These are phyloP conservation scores for Trichophyton rubrum DNA, from an alignment of 2,329 filamentous ascomycete genomes.

Conservation along the genomic window DNA sequence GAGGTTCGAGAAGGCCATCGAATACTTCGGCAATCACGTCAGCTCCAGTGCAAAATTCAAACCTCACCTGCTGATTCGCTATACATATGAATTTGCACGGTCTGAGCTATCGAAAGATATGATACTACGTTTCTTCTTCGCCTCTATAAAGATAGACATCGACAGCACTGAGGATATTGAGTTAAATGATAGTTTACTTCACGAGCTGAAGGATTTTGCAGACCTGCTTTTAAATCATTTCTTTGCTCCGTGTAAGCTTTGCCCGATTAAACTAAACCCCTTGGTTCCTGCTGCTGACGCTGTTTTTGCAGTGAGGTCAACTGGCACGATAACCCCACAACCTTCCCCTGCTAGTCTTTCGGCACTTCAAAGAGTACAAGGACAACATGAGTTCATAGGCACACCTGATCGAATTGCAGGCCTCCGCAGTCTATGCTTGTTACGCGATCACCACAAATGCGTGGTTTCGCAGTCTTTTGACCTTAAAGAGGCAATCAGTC, in stretches of 20 bases:
- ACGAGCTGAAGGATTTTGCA: background rate
- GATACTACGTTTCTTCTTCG: background rate
- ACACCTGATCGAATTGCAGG: constrained; percentile 12
- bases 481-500: constrained; percentile 11
- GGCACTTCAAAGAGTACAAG: background rate
- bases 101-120: background rate
- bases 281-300: background rate
- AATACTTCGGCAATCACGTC: background rate
- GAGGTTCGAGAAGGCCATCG: background rate
- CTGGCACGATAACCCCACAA: background rate
- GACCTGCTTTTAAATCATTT: background rate
- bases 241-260: background rate
- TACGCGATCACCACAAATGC: constrained; percentile 14
- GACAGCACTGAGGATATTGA: background rate
- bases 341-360: background rate
- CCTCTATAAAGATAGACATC: background rate
- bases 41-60: background rate
- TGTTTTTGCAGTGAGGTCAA: background rate
- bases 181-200: background rate
- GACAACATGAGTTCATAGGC: background rate
- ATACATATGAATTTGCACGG: background rate
- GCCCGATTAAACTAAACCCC: no score
- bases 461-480: constrained; percentile 14
- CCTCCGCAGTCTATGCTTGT: constrained; percentile 12
- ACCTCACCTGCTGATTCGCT: background rate